Evolutionary conservation across 345 rosid species (phyloP), one percentile per base, ranked within the genome.

Genomic region (Aegle marmelos): DNA sequence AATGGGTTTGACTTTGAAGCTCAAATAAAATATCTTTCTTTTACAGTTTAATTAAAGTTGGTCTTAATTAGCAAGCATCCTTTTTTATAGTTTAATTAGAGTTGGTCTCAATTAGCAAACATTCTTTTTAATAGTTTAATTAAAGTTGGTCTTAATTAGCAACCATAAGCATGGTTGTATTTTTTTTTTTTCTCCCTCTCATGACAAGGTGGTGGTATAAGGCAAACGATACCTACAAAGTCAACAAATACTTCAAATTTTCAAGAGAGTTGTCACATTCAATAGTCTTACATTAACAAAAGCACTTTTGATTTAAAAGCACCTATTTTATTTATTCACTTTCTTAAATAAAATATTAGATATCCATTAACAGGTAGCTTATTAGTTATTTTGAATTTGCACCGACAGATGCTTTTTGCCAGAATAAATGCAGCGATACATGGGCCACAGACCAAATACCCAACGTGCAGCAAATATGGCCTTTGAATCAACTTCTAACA

Each of bases 201-300:
- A 13, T 31, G 6, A 36, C 39, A 10, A 53, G 68, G 67, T 68
- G 34, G 65, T 58, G 68, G 45, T 68, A 31, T 68, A 74, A 67
- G 58, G 57, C 21, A 58, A 59, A 68, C 37, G 37, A 22, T 68
- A 76, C 39, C 17, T 25, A 16, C 11, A 9, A 50, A 74, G 73
- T 68, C 78, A 74, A 74, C 78, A 74, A 60, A 56, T 31, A 50
- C 62, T 24, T 39, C 6, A 33, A 50, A 7, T 27, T 31, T 30
- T 9, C 9, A 61, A 50, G 27, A 30, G 69, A 22, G 68, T 28
- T 56, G 25, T 48, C 21, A 10, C 10, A 50, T 64, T 58, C 6
- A 0, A 4, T 25, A 14, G 37, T 62, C 37, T 62, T 61, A 13
- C 34, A 27, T 14, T 62, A 33, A 62, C 36, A 62, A 62, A 61